These are phyloP conservation scores for Lathyrus oleraceus DNA, from an alignment of 306 rosid genomes.

Conservation along the genomic window DNA sequence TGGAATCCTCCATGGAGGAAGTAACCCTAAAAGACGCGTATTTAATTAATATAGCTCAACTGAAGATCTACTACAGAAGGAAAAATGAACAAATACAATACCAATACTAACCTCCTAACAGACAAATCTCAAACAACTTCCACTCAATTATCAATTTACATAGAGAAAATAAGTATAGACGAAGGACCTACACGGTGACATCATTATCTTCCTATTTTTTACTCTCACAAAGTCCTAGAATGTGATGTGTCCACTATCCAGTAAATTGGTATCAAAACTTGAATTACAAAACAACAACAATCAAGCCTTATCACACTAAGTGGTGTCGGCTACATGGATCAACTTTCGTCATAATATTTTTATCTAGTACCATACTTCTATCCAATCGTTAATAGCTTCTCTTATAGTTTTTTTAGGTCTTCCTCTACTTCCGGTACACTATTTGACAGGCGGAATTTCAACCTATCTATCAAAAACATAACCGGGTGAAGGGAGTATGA, in stretches of 20 bases:
- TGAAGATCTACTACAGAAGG: not conserved
- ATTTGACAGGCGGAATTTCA: not conserved
- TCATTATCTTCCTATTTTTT: constrained; percentile 16
- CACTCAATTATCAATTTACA: constrained; percentile 3
- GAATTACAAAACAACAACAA: not conserved
- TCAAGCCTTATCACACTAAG: too few species aligned
- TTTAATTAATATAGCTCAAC: constrained; percentile 35
- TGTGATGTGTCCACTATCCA: constrained; percentile 20
- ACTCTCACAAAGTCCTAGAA: not conserved
- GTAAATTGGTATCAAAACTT: constrained; percentile 16
- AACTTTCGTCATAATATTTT: too few species aligned
- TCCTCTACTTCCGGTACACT: not conserved
- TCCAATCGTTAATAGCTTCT: too few species aligned
- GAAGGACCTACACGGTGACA: constrained; percentile 14
- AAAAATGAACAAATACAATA: not conserved
- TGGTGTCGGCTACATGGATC: too few species aligned
- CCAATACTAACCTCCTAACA: not conserved
- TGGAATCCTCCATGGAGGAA: constrained; percentile 64
- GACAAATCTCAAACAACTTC: not conserved
- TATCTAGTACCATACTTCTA: too few species aligned
- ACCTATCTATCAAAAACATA: not conserved
- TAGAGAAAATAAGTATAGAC: constrained; percentile 15
- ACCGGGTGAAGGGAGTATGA: too few species aligned
- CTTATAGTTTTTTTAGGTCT: too few species aligned
- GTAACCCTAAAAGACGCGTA: constrained; percentile 40